Evolutionary conservation across 441 rosid species (phyloP), one percentile per base, ranked within the genome.

Genomic region (Arabidopsis lyrata): DNA sequence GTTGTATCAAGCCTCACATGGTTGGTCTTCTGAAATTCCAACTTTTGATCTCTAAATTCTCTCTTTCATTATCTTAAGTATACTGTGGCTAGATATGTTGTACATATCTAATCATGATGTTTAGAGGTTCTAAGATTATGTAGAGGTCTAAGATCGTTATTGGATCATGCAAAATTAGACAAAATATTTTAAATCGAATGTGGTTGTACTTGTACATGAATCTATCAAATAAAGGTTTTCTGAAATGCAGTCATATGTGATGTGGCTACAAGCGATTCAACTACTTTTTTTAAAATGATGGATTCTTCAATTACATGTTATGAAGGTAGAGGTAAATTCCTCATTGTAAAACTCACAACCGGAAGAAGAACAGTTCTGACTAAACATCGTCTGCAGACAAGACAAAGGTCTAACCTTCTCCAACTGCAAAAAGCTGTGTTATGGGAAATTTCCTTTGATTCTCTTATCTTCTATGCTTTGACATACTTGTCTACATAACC

Each of bases 401-500:
- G 14, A 49, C 70, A 75, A 62, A 76, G 63, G 31, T 69, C 9
- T 11, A 69, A 54, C 67, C 65, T 60, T 60, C 68, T 34, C 18
- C 18, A 68, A 56, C 29, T 5, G 44, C 49, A 67, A 56, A 39
- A 63, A 14, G 15, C 52, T 18, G 18, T 68, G 74, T 44, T 48
- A 32, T 39, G 49, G 27, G 64, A 49, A 48, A 64, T 34, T 24
- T n/a, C 13, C n/a, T 38, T 50, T 52, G 53, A 32, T 63, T 47
- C 66, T 31, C 68, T 67, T 50, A 22, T 74, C 54, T 65, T 79
- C 79, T 79, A 93, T 58, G 82, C 93, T 70, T 87, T 85, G 50
- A 90, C 97, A 72, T 89, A 91, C 83, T 91, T 93, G 48, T 93
- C 90, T 27, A 93, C 95, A 78, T 86, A 93, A 20, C 98, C 97